A percentile compares a stretch with the other conserved stretches of the same genome.
Evolutionary conservation across 805 yeast genomes (phyloP).

Genomic region (Cephaloascus albidus): DNA sequence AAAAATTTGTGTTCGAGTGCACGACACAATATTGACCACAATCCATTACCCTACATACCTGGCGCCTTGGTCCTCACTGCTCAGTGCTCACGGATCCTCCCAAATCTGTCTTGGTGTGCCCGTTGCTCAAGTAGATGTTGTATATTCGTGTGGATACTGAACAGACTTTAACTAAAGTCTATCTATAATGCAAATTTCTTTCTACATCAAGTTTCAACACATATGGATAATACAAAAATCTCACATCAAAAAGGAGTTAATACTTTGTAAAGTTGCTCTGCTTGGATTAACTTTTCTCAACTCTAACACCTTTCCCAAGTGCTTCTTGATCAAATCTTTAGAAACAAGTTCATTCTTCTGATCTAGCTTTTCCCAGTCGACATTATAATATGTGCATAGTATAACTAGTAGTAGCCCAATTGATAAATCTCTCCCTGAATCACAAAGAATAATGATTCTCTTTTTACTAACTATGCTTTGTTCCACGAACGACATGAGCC

Average conservation of each 20-base stretch:
- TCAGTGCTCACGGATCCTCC: no score
- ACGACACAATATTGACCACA: no score
- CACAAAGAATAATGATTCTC: constrained; percentile 44
- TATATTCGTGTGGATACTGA: no score
- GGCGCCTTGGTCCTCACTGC: no score
- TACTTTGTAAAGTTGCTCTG: constrained; percentile 66
- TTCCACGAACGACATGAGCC: constrained; percentile 21
- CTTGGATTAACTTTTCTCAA: constrained; percentile 60
- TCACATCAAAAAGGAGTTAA: constrained; percentile 49
- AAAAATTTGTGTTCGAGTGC: no score
- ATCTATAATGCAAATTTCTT: no score
- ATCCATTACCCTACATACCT: no score
- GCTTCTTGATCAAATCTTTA: constrained; percentile 47
- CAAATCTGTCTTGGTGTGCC: no score
- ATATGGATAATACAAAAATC: no score
- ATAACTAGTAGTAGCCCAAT: constrained; percentile 48
- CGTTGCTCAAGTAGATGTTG: no score
- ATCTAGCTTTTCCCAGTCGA: constrained; percentile 24
- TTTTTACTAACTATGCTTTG: constrained; percentile 3
- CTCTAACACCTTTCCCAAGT: constrained; percentile 40
- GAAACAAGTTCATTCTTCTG: constrained; percentile 15
- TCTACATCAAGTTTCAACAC: no score
- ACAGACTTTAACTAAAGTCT: no score
- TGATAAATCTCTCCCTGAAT: constrained; percentile 57
- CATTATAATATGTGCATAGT: constrained; percentile 34